Conservation (phyloP, 352 stramenopile genomes). For the Pythium scleroteichum region DNA sequence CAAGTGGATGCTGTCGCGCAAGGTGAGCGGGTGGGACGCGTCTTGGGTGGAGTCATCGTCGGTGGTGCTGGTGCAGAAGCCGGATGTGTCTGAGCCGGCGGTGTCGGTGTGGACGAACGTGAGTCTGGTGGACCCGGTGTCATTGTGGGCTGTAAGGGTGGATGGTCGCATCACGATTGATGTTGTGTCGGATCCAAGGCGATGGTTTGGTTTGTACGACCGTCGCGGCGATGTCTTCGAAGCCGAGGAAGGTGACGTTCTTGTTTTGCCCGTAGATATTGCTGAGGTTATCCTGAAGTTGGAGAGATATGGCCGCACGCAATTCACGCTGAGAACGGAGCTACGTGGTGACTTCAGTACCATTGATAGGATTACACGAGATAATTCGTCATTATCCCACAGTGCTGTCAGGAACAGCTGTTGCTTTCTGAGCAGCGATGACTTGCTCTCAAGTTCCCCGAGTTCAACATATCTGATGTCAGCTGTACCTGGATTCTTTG, state of each 20-base stretch:
- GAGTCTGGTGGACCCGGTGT: conserved; percentile 34
- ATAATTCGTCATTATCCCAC: background rate
- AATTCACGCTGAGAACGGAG: background rate
- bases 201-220: background rate
- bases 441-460: background rate
- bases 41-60: conserved; percentile 26
- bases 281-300: background rate
- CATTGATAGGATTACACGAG: background rate
- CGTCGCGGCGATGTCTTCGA: background rate
- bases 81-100: conserved; percentile 28
- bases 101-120: conserved; percentile 35
- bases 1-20: conserved; percentile 9
- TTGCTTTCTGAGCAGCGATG: background rate
- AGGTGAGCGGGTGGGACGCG: conserved; percentile 19
- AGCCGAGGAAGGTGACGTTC: background rate
- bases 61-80: conserved; percentile 32
- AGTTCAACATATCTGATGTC: background rate
- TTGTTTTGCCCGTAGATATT: background rate
- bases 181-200: background rate
- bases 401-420: background rate
- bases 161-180: conserved; percentile 1
- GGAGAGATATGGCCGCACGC: background rate
- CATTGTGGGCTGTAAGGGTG: conserved; percentile 28
- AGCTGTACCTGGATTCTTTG: conserved; percentile 9
- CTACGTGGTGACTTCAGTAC: background rate